Base-by-base conservation (phyloP, 306 rosid species). In the Corylus heterophylla region DNA sequence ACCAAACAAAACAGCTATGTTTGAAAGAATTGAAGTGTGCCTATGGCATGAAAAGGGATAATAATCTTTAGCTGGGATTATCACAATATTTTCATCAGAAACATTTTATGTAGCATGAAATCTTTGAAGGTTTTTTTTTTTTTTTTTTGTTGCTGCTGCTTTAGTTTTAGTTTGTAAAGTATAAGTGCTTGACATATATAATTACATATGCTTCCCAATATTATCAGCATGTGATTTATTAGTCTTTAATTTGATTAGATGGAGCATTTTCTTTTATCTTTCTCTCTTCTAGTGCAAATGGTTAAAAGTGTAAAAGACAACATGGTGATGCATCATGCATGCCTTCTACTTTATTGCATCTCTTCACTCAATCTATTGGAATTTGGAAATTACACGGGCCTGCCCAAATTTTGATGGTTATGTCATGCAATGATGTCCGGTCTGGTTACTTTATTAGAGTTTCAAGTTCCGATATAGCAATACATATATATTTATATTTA, bases 391-490 rank as follows among this genome's bases (percentile, higher is more conserved):
- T 75, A 73, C 71, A 81, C 83, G 77, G 73, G 59, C 69, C 16
- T 49, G 80, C 54, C 78, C 2, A 20, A 47, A 12, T 11, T 70
- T 64, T 76, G 80, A 85, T 78, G 87, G 76, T 68, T 76, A 82
- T 78, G 88, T 69, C 85, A 78, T 76, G 76, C 77, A 80, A 81
- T 82, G 78, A 74, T 85, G 86, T 80, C 79, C 83, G 71, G 78
- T 62, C 74, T 74, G 22, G 48, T 27, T 68, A 52, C 71, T 86
- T 86, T 86, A 76, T 70, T 78, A 56, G 39, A 73, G 78, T 79
- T 85, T 81, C 80, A 56, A 89, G 89, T 88, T 88, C 91, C 88
- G 76, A 89, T 84, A 58, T 78, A 74, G 69, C 71, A 81, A 42
- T 42, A 42, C 4, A 37, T 37, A 37, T 37, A 9, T 3, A 59